Base-by-base conservation (phyloP, 768 basidiomycete genomes). In the Leccinum incarnatum region DNA sequence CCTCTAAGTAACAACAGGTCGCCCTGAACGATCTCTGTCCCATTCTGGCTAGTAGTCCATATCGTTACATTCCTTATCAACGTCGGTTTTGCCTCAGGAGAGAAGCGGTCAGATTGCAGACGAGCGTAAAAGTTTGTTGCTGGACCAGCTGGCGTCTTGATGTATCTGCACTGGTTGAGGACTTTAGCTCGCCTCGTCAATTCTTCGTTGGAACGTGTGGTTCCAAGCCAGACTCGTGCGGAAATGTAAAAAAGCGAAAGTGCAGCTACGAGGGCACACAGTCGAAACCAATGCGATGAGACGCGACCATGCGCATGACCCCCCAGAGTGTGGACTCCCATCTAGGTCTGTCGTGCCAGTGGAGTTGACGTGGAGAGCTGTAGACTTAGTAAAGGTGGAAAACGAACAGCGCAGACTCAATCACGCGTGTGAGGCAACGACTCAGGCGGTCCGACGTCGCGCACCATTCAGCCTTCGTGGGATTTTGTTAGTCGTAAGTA, bases 41-140 rank as follows among this genome's bases (percentile, higher is more conserved):
- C 92, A 46, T 88, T 84, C 27, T 83, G 68, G 23, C 72, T 69
- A 8, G 92, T 91, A 1, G 92, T 95, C 93, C 93, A 95, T 61
- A 96, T 81, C 29, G 78, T 90, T 25, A 86, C 93, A 62, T 93
- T 89, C 69, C 78, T 81, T 55, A 95, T 80, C 51, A 89, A 76
- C 5, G 83, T 77, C 2, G 90, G 77, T 52, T 76, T 77, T 3
- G 91, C 89, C 3, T 85, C 88, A 2, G 75, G 75, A 9, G 77
- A 84, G 64, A 83, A 90, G 4, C 90, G 79, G 69, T 91, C 89
- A 9, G 88, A 91, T 49, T 74, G 68, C 5, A 72, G 70, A 6
- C 89, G 81, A 14, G 68, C 53, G 59, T 78, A 66, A 58, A 87
- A 89, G 56, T 81, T 63, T 0, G 64, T 45, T 10, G 80, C 74